Base-by-base conservation (phyloP, 306 rosid genomes). In the Vigna hirtella region DNA sequence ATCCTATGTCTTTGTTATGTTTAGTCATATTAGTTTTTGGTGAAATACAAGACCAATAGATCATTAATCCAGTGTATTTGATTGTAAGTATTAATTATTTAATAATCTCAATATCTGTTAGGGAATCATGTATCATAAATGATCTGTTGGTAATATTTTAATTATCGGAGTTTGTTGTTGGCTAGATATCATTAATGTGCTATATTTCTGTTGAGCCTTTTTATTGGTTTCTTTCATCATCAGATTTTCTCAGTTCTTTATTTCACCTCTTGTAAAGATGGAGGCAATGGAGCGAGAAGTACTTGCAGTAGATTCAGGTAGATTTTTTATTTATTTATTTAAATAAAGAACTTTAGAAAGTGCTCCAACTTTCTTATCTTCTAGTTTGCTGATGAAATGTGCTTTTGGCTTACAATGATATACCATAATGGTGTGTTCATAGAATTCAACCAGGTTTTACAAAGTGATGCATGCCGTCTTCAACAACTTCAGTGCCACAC, bases 261-360 rank as follows among this genome's bases (percentile, higher is more conserved):
- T 93, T 77, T 95, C 99, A 76, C 99, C 98, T 40, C 88, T 95
- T 52, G 96, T 95, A 43, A 95, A 95, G 87, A 76, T 7, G 79
- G 98, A 95, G 74, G 99, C 98, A 69, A 93, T 93, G 98, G 99
- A 92, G 70, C 86, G 99, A 81, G 99, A 95, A 85, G 90, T 95
- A 59, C 99, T 87, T 55, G 98, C 99, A 40, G 92, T 95, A 79
- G 98, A 95, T 89, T 95, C 99, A 83, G 99, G 99, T 95, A 64
- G 79, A 74, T 59, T 87, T 70, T 66, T 48, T 70, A 73, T 8
- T 40, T 7, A 7, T 40, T 40, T 40, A 7, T 40, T 40, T 6
- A 38, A 42, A 42, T 9, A 72, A 42, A 10, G 52, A 56, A 66
- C 55, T 53, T 52, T 40, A 58, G 40, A 36, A 76, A 76, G 62